Conservation (phyloP, 805 yeast species). For the Wickerhamiella lipophila region DNA sequence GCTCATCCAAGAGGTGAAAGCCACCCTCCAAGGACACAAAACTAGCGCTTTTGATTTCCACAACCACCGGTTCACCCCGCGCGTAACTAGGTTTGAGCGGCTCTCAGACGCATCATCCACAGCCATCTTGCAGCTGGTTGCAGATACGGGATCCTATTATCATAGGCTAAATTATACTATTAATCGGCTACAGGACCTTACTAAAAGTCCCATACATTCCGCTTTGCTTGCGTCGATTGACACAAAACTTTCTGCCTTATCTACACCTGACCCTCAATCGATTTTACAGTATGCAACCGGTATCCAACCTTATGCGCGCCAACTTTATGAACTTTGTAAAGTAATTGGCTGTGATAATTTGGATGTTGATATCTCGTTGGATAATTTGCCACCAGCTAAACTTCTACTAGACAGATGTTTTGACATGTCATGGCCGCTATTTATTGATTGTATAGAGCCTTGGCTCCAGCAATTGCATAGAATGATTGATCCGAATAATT, state of each 20-base stretch:
- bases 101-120: background rate
- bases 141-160: conserved; percentile 7
- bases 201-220: background rate
- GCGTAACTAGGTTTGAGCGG: background rate
- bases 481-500: background rate
- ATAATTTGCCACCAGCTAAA: conserved; percentile 12
- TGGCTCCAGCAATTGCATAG: conserved; percentile 18
- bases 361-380: conserved; percentile 3
- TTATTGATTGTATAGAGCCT: conserved; percentile 12
- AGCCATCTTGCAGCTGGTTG: conserved; percentile 1
- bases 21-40: background rate
- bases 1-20: background rate
- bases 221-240: conserved; percentile 14
- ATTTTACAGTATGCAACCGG: background rate
- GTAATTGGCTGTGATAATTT: conserved; percentile 18
- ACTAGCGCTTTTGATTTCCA: background rate
- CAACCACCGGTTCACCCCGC: background rate
- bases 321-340: conserved; percentile 11
- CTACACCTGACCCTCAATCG: background rate
- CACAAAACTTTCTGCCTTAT: background rate
- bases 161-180: conserved; percentile 13
- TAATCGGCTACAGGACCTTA: conserved; percentile 3
- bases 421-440: conserved; percentile 14
- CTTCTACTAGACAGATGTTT: conserved; percentile 15
- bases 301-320: background rate